These are phyloP conservation scores for Solanum corneliomulleri DNA, from an alignment of 257 asterid species.

Conservation along the genomic window DNA sequence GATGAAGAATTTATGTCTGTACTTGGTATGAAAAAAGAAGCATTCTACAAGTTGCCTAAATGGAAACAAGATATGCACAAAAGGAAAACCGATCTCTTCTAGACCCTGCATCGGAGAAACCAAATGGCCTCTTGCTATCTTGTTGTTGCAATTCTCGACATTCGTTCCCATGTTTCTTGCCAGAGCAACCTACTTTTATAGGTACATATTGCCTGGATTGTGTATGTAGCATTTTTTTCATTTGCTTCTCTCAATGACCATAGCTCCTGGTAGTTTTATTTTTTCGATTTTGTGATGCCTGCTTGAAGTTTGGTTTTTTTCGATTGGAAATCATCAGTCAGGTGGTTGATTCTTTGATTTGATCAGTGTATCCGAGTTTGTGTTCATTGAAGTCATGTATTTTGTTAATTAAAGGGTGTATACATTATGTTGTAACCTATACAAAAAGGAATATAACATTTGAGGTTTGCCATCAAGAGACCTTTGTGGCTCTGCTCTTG, in stretches of 20 bases:
- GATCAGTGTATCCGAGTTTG: conserved; percentile 1
- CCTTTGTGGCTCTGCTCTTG: not conserved
- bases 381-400: not conserved
- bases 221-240: not conserved
- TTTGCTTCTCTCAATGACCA: not conserved
- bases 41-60: conserved; percentile 66
- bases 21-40: conserved; percentile 66
- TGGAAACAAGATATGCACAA: conserved; percentile 95
- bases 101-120: conserved; percentile 6
- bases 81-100: conserved; percentile 87
- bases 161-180: not conserved
- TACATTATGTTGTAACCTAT: not conserved
- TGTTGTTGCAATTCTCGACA: not conserved
- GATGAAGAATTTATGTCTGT: conserved; percentile 69
- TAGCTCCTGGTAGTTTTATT: not conserved
- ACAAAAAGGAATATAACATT: not conserved
- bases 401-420: conserved; percentile 1
- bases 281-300: conserved; percentile 1
- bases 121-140: not conserved
- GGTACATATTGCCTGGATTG: conserved; percentile 8
- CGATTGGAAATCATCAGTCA: conserved; percentile 2
- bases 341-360: conserved; percentile 9
- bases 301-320: conserved; percentile 5
- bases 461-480: not conserved
- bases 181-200: conserved; percentile 6